Evolutionary conservation across 495 filamentous ascomycete species (phyloP).

Genomic region (Aspergillus sparsus): DNA sequence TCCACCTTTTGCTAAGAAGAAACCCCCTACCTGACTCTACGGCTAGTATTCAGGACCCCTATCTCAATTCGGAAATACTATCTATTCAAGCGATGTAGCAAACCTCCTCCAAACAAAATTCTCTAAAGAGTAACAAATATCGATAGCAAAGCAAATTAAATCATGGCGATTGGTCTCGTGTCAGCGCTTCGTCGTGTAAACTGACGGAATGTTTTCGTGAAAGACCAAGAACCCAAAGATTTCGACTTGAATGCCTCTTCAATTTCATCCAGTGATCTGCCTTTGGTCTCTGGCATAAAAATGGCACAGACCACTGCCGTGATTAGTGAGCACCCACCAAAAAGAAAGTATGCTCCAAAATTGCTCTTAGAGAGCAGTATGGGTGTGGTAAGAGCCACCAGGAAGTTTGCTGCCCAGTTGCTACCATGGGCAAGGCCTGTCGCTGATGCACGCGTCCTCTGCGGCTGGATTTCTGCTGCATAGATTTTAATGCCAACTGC

Average conservation of each 20-base stretch:
- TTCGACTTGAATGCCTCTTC: constrained; percentile 51
- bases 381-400: constrained; percentile 66
- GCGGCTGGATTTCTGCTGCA: constrained; percentile 57
- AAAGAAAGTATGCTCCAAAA: constrained; percentile 63
- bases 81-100: no score
- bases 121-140: not conserved
- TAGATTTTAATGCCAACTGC: constrained; percentile 56
- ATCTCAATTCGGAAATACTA: no score
- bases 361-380: constrained; percentile 58
- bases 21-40: no score
- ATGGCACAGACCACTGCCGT: constrained; percentile 51
- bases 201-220: constrained; percentile 17
- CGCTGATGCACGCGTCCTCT: constrained; percentile 53
- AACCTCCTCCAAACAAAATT: no score
- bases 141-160: not conserved
- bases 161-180: not conserved
- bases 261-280: constrained; percentile 57
- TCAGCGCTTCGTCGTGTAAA: not conserved
- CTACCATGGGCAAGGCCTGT: constrained; percentile 48
- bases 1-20: no score
- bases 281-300: constrained; percentile 64
- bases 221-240: constrained; percentile 15
- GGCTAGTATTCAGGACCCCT: no score
- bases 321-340: constrained; percentile 50
- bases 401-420: constrained; percentile 59